A percentile compares a stretch with the other conserved stretches of the same genome.
Conservation (phyloP, 345 rosid species). For the Salix udensis region DNA sequence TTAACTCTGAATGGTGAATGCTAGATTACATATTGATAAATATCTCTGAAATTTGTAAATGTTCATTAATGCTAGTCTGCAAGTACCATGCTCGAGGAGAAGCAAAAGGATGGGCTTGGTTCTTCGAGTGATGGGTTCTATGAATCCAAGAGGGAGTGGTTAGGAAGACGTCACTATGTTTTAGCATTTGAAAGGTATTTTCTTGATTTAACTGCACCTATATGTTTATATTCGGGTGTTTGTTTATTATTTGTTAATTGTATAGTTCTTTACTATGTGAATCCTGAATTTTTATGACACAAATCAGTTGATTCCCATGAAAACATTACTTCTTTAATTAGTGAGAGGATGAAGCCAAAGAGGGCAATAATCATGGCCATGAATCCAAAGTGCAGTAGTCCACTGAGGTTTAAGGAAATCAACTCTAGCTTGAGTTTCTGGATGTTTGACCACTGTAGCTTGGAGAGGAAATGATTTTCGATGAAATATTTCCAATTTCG, state of each 20-base stretch:
- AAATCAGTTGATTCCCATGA: neutral
- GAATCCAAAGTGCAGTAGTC: neutral
- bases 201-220: no score
- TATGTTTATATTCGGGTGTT: neutral
- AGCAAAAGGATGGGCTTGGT: conserved; percentile 76
- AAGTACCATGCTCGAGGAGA: conserved; percentile 65
- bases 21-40: neutral
- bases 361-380: neutral
- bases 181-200: conserved; percentile 88
- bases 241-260: neutral
- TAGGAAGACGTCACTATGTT: conserved; percentile 84
- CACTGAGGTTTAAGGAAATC: neutral
- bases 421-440: neutral
- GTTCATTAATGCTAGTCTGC: conserved; percentile 54
- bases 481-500: neutral
- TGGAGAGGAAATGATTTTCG: neutral
- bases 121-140: conserved; percentile 84
- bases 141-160: conserved; percentile 97
- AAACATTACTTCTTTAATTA: neutral
- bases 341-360: neutral
- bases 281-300: neutral
- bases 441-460: neutral
- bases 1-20: neutral
- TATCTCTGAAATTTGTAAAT: neutral
- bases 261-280: neutral